These are phyloP conservation scores for Bimuria novae-zelandiae DNA, from an alignment of 2,329 filamentous ascomycete species.

Conservation along the genomic window DNA sequence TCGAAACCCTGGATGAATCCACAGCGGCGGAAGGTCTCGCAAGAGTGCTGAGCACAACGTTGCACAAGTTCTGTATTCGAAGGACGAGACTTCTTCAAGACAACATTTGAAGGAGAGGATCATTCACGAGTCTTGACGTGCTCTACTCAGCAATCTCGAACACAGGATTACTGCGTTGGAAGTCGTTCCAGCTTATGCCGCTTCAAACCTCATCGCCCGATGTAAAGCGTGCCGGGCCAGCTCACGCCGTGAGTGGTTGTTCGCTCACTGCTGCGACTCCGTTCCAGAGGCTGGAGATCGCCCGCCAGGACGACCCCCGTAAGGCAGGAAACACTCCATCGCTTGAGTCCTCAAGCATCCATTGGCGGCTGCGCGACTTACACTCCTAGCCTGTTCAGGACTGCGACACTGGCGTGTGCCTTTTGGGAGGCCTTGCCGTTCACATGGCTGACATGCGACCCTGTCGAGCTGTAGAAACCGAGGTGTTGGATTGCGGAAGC, in stretches of 20 bases:
- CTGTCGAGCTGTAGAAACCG: not conserved
- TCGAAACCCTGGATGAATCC: not conserved
- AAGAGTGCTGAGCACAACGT: not conserved
- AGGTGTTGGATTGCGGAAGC: not conserved
- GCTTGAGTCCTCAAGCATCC: not conserved
- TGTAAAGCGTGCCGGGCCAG: not conserved
- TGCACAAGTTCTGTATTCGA: slow-evolving; percentile 1
- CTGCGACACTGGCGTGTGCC: not conserved
- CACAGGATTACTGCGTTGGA: not conserved
- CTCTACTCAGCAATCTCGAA: slow-evolving; percentile 1
- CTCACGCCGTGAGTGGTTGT: not conserved
- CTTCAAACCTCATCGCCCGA: not conserved
- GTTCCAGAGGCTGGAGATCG: slow-evolving; percentile 9
- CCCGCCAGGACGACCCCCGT: not conserved
- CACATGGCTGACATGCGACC: not conserved
- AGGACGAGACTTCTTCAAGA: slow-evolving; percentile 6
- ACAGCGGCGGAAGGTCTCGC: not conserved
- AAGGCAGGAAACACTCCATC: not conserved
- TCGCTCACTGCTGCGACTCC: not conserved
- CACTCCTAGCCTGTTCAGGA: not conserved
- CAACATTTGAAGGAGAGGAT: too few relatives aligned
- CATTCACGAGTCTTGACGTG: too few relatives aligned
- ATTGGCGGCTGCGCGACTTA: slow-evolving; percentile 8
- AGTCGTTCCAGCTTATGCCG: not conserved
- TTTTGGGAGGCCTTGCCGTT: not conserved